These are phyloP conservation scores for Lactuca sativa DNA, from an alignment of 129 eudicot species.

Conservation along the genomic window DNA sequence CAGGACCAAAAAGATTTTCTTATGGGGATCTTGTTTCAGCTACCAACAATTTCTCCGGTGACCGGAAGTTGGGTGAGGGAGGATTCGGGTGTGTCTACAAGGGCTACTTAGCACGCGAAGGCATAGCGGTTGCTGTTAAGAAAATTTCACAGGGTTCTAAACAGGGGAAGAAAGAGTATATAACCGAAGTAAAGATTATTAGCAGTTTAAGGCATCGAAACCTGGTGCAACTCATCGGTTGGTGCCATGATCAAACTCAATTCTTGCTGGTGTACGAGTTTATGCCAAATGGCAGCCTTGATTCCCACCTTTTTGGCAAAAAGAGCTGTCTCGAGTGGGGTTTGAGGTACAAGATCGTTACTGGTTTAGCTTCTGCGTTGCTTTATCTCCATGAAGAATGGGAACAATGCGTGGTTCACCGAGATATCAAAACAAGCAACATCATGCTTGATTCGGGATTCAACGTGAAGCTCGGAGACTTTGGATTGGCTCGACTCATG, in stretches of 20 bases:
- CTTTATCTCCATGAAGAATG: neutral
- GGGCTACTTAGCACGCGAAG: neutral
- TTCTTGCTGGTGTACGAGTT: slow-evolving; percentile 44
- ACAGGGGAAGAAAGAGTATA: neutral
- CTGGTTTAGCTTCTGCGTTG: neutral
- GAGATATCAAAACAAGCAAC: neutral
- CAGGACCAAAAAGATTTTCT: neutral
- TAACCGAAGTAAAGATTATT: neutral
- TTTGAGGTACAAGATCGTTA: slow-evolving; percentile 23
- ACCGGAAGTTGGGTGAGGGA: neutral
- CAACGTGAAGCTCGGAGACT: neutral
- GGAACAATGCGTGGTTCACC: neutral
- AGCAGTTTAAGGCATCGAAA: neutral
- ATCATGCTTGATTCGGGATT: neutral
- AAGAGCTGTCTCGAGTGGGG: slow-evolving; percentile 34
- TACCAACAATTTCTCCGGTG: neutral
- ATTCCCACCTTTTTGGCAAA: neutral
- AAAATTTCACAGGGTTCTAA: neutral
- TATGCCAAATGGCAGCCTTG: slow-evolving; percentile 46
- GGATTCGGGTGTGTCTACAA: neutral
- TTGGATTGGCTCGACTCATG: neutral
- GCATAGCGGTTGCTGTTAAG: neutral
- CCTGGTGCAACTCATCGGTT: neutral
- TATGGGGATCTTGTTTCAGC: neutral
- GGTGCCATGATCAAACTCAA: slow-evolving; percentile 4